These are phyloP conservation scores for Omphalea diandra DNA, from an alignment of 441 rosid genomes.

Conservation along the genomic window DNA sequence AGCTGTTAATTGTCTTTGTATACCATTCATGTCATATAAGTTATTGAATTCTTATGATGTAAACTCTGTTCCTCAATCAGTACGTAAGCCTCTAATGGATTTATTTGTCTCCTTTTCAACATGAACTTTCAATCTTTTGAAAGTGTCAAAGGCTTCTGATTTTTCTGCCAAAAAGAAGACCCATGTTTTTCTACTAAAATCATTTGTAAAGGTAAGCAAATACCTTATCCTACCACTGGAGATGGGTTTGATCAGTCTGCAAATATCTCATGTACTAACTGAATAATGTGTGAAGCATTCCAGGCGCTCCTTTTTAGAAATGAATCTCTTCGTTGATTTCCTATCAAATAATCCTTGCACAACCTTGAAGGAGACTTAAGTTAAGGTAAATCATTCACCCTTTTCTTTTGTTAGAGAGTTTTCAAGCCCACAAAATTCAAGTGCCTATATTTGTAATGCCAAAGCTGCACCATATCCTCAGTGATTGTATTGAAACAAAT, in stretches of 20 bases:
- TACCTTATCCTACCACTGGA: too few species aligned
- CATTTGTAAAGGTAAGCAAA: too few species aligned
- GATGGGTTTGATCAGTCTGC: too few species aligned
- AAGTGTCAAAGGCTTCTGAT: not conserved
- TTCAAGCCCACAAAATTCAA: too few species aligned
- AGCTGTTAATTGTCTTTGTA: not conserved
- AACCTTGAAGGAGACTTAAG: too few species aligned
- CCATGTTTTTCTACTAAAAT: too few species aligned
- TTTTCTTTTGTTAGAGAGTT: not conserved
- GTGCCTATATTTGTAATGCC: too few species aligned
- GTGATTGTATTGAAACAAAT: too few species aligned
- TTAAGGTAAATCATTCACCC: not conserved
- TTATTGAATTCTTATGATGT: not conserved
- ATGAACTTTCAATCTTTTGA: not conserved
- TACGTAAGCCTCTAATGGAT: not conserved
- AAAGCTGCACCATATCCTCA: too few species aligned
- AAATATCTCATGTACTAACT: too few species aligned
- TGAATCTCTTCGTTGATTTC: not conserved
- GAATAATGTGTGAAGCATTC: too few species aligned
- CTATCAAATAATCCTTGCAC: not conserved
- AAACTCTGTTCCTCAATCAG: not conserved
- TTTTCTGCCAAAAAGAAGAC: not conserved
- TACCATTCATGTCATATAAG: not conserved
- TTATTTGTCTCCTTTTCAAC: not conserved
- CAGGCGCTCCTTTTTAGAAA: not conserved